Conservation (phyloP, 257 asterid species). For the Solanum infundibuliforme region DNA sequence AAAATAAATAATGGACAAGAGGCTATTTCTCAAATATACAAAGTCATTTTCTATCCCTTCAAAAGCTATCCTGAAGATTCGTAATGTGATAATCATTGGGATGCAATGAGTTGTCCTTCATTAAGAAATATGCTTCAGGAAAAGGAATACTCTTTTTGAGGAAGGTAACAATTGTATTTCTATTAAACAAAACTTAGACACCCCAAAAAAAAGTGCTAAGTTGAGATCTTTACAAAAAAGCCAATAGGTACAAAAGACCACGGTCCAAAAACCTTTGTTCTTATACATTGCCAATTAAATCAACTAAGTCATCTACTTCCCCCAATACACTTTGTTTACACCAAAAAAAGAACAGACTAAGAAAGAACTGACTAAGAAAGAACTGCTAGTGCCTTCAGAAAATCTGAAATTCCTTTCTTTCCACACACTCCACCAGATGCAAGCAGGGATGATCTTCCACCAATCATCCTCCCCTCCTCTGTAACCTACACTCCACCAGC, state of each 20-base stretch:
- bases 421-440: not conserved
- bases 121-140: not conserved
- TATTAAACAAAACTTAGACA: not conserved
- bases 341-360: not conserved
- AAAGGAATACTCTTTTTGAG: not conserved
- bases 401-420: not conserved
- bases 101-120: not conserved
- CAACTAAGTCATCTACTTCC: not conserved
- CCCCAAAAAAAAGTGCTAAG: not conserved
- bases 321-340: not conserved
- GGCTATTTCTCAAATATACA: not conserved
- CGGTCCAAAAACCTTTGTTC: not conserved
- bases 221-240: not conserved
- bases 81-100: not conserved
- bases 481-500: not conserved
- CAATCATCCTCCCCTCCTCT: not conserved
- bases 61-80: not conserved
- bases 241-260: not conserved
- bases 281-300: not conserved
- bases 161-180: not conserved
- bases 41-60: not conserved
- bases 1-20: not conserved
- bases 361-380: not conserved
- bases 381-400: not conserved
- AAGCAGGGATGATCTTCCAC: not conserved